A percentile compares a stretch with the other conserved stretches of the same genome.
phyloP scores from a whole-genome alignment of 2,329 filamentous ascomycete species.

The Blastomyces parvus region DNA sequence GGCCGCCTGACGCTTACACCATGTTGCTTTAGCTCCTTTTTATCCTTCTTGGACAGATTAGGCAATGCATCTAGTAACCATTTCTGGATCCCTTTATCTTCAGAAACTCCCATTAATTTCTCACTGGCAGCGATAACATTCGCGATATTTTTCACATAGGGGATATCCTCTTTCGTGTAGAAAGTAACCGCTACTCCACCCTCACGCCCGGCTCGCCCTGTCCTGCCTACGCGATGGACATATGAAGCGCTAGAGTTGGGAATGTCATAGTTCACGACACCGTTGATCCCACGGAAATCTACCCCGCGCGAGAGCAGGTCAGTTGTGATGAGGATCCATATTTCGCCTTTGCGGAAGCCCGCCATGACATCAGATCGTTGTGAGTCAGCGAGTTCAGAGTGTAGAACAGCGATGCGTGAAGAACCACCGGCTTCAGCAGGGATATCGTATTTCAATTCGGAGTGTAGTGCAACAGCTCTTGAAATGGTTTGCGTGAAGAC shows the following conservation, averaged over 20 bases:
- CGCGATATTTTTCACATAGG: constrained; percentile 79
- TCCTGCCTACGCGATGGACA: constrained; percentile 86
- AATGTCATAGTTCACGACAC: constrained; percentile 95
- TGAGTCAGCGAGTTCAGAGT: constrained; percentile 71
- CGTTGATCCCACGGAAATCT: constrained; percentile 90
- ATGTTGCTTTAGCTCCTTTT: constrained; percentile 68
- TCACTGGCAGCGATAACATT: constrained; percentile 84
- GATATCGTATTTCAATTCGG: constrained; percentile 90
- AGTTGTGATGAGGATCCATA: constrained; percentile 95
- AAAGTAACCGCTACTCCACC: constrained; percentile 87
- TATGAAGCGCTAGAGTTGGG: constrained; percentile 84
- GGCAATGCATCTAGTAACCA: constrained; percentile 87
- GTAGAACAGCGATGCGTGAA: constrained; percentile 76
- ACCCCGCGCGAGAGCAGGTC: constrained; percentile 86
- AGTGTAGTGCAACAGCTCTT: constrained; percentile 74
- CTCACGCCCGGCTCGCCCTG: constrained; percentile 74
- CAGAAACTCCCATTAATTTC: constrained; percentile 48
- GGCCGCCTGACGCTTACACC: constrained; percentile 65
- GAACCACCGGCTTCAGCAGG: constrained; percentile 77
- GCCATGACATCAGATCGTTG: constrained; percentile 75
- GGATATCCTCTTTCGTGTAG: constrained; percentile 91
- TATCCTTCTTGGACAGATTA: constrained; percentile 70
- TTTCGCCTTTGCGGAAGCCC: constrained; percentile 78
- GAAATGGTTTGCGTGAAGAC: constrained; percentile 96
- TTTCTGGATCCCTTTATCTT: constrained; percentile 56